Conservation (phyloP, 2,329 filamentous ascomycete genomes). For the Chaetomiaceae sp. region DNA sequence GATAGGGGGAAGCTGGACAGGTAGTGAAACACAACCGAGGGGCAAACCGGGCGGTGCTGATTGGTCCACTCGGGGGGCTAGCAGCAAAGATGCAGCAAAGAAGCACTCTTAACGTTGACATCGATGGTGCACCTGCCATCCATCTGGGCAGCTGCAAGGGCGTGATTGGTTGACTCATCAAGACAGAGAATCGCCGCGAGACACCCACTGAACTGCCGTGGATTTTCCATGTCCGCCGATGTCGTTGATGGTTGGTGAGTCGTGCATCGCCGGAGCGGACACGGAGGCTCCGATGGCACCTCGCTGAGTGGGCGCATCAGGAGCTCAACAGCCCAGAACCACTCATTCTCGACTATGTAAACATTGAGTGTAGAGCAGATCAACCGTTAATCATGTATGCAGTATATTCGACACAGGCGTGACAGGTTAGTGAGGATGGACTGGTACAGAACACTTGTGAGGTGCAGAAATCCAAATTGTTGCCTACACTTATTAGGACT, state of each 20-base stretch:
- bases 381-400: constrained; percentile 2
- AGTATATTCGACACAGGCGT: not conserved
- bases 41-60: not conserved
- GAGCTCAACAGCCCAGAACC: not conserved
- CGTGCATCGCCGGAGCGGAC: not conserved
- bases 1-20: not conserved
- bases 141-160: no score
- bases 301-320: not conserved
- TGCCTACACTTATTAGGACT: no score
- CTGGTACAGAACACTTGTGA: no score
- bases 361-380: not conserved
- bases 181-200: not conserved
- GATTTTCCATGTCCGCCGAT: no score
- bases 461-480: no score
- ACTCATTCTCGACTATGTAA: not conserved
- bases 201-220: no score
- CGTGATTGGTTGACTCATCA: no score
- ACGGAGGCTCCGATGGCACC: not conserved
- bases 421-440: no score
- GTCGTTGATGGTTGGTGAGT: not conserved
- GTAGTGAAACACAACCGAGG: constrained; percentile 11
- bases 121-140: no score
- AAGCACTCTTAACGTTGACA: no score
- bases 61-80: no score
- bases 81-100: no score